Base-by-base conservation (phyloP, 1,284 basidiomycete species). In the Ceratobasidium sp. region DNA sequence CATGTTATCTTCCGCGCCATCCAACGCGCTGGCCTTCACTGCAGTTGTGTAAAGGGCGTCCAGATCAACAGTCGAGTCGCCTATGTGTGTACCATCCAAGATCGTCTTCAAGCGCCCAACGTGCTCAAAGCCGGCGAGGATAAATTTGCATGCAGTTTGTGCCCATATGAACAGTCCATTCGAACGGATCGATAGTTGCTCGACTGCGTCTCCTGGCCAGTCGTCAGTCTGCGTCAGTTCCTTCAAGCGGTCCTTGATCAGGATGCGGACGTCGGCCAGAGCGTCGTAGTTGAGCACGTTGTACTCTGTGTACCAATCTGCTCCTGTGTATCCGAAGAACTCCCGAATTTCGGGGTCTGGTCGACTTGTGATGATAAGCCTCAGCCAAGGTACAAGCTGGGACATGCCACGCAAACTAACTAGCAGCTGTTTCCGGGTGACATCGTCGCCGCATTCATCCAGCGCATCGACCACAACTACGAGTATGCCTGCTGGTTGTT, bases 291-390 rank as follows among this genome's bases (percentile, higher is more conserved):
- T 46, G n/a, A 56, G 54, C 13, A 70, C 52, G 54, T 59, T 40
- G 5, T 28, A 38, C 38, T 26, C 17, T 12, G 52, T 17, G n/a
- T n/a, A 15, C 6, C 40, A 9, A 10, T 28, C 3, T 6, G n/a
- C 20, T 23, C 33, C 38, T 5, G 20, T n/a, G 17, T 28, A 7
- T 12, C 26, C 15, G 57, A 73, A 73, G 33, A 48, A 73, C 4
- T 1, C 9, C 10, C 62, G 73, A 23, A 79, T 62, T 7, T 68
- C 46, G 10, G 57, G 13, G 20, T 62, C 66, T 26, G 73, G 65
- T 15, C 78, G 73, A 54, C 73, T 76, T 12, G 78, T 79, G 20
- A 77, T 52, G 44, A 79, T 54, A 28, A 79, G 20, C n/a, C 61
- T 56, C 17, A 79, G 40, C 15, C 44, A 64, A 28, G 75, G 50